Percentiles rank a stretch among this genome's conserved stretches.
phyloP scores from a whole-genome alignment of 108 stramenopile species.

The Parietichytrium sp. region DNA sequence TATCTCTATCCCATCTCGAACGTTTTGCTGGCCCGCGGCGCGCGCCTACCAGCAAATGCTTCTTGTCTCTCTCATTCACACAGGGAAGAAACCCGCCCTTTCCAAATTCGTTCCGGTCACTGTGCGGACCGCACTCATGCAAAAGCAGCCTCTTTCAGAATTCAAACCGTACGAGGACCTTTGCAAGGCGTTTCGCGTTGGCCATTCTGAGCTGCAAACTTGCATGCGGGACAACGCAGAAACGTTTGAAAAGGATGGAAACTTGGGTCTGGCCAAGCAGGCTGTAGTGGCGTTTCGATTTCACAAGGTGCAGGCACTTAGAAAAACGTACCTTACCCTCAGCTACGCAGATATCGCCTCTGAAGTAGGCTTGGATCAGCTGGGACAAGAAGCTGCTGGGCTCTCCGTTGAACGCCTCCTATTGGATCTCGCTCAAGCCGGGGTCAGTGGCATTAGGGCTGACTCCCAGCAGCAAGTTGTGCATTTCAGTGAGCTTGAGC shows the following conservation, averaged over 20 bases:
- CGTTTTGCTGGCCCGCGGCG: no score
- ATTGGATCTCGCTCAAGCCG: no score
- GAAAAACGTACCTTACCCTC: no score
- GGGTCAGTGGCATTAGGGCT: no score
- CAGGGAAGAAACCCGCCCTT: background rate
- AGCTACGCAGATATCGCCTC: no score
- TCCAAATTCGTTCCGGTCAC: background rate
- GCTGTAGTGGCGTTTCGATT: background rate
- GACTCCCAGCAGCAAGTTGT: no score
- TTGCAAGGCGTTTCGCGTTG: background rate
- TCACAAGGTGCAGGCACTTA: constrained; percentile 6
- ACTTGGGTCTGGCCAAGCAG: constrained; percentile 27
- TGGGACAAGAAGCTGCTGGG: no score
- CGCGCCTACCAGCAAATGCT: background rate
- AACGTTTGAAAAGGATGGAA: background rate
- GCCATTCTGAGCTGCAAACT: background rate
- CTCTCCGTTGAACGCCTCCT: no score
- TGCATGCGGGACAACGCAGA: background rate
- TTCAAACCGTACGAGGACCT: background rate
- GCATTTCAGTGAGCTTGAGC: no score
- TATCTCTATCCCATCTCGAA: no score
- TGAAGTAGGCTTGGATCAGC: no score
- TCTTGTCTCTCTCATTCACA: background rate
- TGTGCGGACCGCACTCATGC: background rate
- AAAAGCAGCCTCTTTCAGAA: background rate